Base-by-base conservation (phyloP, 805 yeast species). In the Starmera amethionina region DNA sequence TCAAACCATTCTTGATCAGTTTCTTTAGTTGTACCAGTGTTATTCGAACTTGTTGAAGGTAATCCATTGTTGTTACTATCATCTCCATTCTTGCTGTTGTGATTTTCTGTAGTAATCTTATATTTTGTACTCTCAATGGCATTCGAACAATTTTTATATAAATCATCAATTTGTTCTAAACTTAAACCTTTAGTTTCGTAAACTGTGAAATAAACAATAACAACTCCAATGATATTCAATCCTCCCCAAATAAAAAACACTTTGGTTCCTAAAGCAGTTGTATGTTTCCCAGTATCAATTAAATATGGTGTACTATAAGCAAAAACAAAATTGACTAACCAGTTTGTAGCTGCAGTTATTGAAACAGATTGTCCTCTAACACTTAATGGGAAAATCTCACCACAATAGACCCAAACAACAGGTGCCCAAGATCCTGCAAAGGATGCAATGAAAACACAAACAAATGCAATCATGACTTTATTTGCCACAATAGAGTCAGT, bases 341-440 rank as follows among this genome's bases (percentile, higher is more conserved):
- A 84, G 58, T 84, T 84, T 11, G 88, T 73, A 3, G 90, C 82
- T 2, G 85, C 84, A 27, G 85, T 75, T 22, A 84, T 58, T 9
- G 93, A 77, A 22, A 82, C 82, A 12, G 89, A 82, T 55, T 79
- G 79, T 46, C 84, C 87, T 54, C 94, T 72, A 28, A 83, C 76
- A 36, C 86, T 76, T 39, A 84, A 65, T 22, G 86, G 79, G 56
- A 73, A 84, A 36, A 82, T 68, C 58, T 77, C 82, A 39, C 79
- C 78, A 25, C 74, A 70, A 25, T 75, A 60, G 18, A 77, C 93
- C 93, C 93, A 84, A 14, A 74, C 79, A 30, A 75, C 72, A 11
- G 90, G 90, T 48, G 90, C 94, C 93, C 93, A 84, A 5, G 87
- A 73, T 8, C 85, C 69, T 1, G 93, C 88, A 59, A 81, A 84